These are phyloP conservation scores for Bryoerythrophyllum caledonicum DNA, from an alignment of 225 moss, liverwort and hornwort genomes.

Conservation along the genomic window DNA sequence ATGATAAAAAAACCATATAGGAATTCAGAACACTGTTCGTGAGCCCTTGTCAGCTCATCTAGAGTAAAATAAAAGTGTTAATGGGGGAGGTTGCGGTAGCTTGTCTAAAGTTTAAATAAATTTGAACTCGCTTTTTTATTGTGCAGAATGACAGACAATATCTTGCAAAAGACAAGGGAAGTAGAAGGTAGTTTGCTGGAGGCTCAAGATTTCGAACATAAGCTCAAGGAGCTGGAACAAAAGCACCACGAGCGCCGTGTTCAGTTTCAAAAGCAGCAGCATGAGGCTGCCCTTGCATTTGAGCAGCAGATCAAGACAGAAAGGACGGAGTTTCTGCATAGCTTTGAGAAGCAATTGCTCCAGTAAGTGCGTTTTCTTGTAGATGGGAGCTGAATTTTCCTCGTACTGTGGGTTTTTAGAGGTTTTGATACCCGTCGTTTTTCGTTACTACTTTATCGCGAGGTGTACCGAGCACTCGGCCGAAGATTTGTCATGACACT, in stretches of 20 bases:
- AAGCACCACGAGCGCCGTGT: slow-evolving; percentile 57
- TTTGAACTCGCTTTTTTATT: neutral
- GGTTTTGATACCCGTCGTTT: neutral
- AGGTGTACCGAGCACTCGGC: too few species aligned
- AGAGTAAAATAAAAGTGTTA: neutral
- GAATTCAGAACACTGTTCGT: neutral
- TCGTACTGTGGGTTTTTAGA: neutral
- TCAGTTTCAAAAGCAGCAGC: slow-evolving; percentile 56
- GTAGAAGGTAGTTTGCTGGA: slow-evolving; percentile 57
- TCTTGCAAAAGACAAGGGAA: slow-evolving; percentile 45
- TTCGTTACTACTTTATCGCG: too few species aligned
- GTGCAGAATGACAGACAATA: slow-evolving; percentile 42
- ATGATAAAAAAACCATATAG: too few species aligned
- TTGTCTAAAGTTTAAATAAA: too few species aligned
- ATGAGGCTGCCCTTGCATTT: slow-evolving; percentile 44
- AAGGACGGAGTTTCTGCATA: slow-evolving; percentile 43
- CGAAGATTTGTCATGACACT: too few species aligned
- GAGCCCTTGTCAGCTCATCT: neutral
- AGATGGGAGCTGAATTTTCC: too few species aligned
- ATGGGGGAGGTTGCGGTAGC: neutral
- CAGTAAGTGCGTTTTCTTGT: slow-evolving; percentile 10
- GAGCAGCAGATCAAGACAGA: slow-evolving; percentile 56
- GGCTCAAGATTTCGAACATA: slow-evolving; percentile 53
- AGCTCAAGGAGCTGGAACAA: slow-evolving; percentile 55
- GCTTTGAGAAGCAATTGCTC: slow-evolving; percentile 48